These are phyloP conservation scores for Skeletonema menzelii DNA, from an alignment of 108 stramenopile species.

Conservation along the genomic window DNA sequence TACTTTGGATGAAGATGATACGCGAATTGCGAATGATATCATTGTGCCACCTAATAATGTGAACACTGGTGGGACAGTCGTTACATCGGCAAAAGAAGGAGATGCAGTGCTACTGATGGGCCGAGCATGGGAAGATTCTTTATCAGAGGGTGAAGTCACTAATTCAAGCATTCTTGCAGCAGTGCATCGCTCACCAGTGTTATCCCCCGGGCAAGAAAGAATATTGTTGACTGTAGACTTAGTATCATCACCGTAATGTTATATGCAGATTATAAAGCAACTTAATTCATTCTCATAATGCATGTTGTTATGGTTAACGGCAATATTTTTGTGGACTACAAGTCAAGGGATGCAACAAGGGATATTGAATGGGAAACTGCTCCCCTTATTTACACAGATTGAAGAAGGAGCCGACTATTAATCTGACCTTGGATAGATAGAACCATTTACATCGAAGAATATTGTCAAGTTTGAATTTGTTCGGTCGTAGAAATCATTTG, in stretches of 20 bases:
- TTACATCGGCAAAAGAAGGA: conserved; percentile 40
- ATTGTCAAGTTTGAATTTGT: too few relatives aligned
- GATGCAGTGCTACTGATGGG: conserved; percentile 58
- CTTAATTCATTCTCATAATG: neutral
- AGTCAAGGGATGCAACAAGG: too few relatives aligned
- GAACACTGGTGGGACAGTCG: neutral
- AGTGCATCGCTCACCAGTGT: conserved; percentile 56
- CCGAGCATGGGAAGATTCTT: conserved; percentile 41
- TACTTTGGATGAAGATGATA: conserved; percentile 42
- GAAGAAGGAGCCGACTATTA: too few relatives aligned
- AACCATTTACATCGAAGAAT: too few relatives aligned
- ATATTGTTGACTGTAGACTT: conserved; percentile 65
- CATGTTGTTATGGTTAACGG: too few relatives aligned
- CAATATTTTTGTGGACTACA: too few relatives aligned
- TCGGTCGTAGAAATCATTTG: too few relatives aligned
- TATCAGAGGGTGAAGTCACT: neutral
- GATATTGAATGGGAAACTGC: too few relatives aligned
- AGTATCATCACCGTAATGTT: neutral
- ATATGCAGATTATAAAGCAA: neutral
- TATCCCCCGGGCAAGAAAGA: conserved; percentile 34
- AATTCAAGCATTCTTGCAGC: conserved; percentile 26
- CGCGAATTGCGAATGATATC: conserved; percentile 31
- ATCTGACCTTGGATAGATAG: too few relatives aligned
- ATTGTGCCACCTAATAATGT: conserved; percentile 28
- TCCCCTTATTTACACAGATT: too few relatives aligned